Evolutionary conservation across 805 yeast genomes (phyloP), one percentile per base, ranked within the genome.

Genomic region (Myxozyma vanderwaltii): DNA sequence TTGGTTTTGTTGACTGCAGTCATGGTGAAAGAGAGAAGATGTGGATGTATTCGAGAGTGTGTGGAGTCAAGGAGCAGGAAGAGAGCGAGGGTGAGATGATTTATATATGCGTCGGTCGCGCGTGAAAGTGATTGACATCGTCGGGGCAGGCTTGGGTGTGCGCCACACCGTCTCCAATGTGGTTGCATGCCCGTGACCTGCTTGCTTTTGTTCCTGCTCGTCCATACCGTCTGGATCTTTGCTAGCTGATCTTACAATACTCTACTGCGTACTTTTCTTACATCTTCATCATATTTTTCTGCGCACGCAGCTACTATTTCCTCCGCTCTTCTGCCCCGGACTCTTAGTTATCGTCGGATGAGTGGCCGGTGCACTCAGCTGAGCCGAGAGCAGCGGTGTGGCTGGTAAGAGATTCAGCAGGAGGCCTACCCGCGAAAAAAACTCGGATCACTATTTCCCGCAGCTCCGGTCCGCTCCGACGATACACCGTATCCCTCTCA

Each of bases 1-100:
- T 74, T 70, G 17, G 80, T 76, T 56, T 71, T 70, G 67, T 76
- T 76, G 56, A 76, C 77, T 75, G 49, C 39, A n/a, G 43, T 21
- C 54, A 51, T 53, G 21, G 44, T 35, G 12, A 24, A 31, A 29
- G 26, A n/a, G 15, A 47, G 27, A 35, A 46, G 6, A 27, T 12
- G 48, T 15, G 38, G 23, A 38, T 26, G 43, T 2, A 26, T 23
- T 27, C 8, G 12, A 10, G 41, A 6, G 13, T 36, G 21, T 6
- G 36, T 4, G 46, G 27, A 29, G 10, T 31, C 24, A 33, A 17
- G 5, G 38, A 24, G 46, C 35, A 12, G 17, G 26, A 19, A 31
- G 45, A 35, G 41, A 19, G 31, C n/a, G 43, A 15, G 15, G 47
- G 36, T 10, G 31, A 4, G n/a, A n/a, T n/a, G 27, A 29, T 29